phyloP scores from a whole-genome alignment of 345 rosid genomes.

The Lepidium aucheri region DNA sequence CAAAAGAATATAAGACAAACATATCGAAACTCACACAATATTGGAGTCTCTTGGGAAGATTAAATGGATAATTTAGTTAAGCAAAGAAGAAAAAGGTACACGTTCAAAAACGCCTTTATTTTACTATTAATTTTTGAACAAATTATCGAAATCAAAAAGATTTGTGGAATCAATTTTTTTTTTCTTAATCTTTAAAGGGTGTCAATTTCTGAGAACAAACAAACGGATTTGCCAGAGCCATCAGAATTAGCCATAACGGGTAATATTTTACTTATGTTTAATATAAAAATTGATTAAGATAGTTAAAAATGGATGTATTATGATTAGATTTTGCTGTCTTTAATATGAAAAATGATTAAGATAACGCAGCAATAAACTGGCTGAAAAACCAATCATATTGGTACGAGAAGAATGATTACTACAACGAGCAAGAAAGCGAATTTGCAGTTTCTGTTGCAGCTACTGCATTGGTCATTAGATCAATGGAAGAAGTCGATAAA shows the following conservation, averaged over 20 bases:
- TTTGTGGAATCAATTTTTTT: background rate
- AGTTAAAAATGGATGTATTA: background rate
- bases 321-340: background rate
- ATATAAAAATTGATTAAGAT: background rate
- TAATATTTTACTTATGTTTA: background rate
- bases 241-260: constrained; percentile 16
- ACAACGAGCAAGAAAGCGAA: constrained; percentile 29
- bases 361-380: constrained; percentile 33
- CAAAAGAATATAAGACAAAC: background rate
- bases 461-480: constrained; percentile 36
- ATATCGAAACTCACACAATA: background rate
- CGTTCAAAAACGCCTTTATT: background rate
- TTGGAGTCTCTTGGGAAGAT: background rate
- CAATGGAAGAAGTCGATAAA: constrained; percentile 35
- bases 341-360: constrained; percentile 15
- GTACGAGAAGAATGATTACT: constrained; percentile 28
- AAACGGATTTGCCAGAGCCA: background rate
- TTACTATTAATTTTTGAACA: background rate
- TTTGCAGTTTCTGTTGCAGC: constrained; percentile 59
- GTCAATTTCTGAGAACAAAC: constrained; percentile 14
- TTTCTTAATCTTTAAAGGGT: constrained; percentile 2
- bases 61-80: constrained; percentile 18
- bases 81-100: constrained; percentile 18
- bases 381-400: constrained; percentile 31
- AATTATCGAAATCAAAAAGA: background rate